Evolutionary conservation across 768 basidiomycete genomes (phyloP).

Genomic region (Solioccasus polychromus): DNA sequence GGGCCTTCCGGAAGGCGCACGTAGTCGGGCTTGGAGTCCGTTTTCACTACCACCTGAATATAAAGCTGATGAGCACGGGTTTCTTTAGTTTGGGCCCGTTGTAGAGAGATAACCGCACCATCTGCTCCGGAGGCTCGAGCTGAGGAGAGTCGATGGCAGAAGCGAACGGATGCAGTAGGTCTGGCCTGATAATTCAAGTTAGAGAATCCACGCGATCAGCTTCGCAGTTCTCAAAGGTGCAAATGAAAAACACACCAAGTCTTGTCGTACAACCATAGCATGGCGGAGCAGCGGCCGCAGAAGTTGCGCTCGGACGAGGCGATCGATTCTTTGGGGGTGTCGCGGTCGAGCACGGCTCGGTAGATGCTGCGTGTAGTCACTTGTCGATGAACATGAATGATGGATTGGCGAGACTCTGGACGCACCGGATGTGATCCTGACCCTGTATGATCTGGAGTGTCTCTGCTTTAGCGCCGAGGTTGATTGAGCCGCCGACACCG

Average conservation of each 20-base stretch:
- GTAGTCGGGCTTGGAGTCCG: conserved; percentile 53
- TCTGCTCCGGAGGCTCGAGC: conserved; percentile 46
- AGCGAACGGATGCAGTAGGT: conserved; percentile 64
- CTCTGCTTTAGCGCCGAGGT: conserved; percentile 54
- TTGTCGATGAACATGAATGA: neutral
- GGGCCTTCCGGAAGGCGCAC: conserved; percentile 61
- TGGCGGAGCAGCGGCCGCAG: conserved; percentile 59
- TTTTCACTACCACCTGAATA: conserved; percentile 42
- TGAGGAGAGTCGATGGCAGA: conserved; percentile 62
- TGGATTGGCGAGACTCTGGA: too few relatives aligned
- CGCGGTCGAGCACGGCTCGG: conserved; percentile 59
- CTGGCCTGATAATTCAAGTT: too few relatives aligned
- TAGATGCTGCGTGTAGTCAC: conserved; percentile 44
- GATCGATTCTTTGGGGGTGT: conserved; percentile 43
- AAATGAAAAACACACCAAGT: conserved; percentile 53
- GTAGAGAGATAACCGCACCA: conserved; percentile 42
- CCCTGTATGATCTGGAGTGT: conserved; percentile 52
- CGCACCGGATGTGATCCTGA: conserved; percentile 51
- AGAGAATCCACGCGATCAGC: too few relatives aligned
- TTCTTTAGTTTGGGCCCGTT: neutral
- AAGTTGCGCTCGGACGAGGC: conserved; percentile 61
- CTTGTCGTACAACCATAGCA: conserved; percentile 65
- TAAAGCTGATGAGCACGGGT: neutral
- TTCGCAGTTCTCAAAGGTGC: neutral
- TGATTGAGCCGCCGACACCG: conserved; percentile 61